Conservation (phyloP, 306 rosid species). For the Phaseolus lunatus region DNA sequence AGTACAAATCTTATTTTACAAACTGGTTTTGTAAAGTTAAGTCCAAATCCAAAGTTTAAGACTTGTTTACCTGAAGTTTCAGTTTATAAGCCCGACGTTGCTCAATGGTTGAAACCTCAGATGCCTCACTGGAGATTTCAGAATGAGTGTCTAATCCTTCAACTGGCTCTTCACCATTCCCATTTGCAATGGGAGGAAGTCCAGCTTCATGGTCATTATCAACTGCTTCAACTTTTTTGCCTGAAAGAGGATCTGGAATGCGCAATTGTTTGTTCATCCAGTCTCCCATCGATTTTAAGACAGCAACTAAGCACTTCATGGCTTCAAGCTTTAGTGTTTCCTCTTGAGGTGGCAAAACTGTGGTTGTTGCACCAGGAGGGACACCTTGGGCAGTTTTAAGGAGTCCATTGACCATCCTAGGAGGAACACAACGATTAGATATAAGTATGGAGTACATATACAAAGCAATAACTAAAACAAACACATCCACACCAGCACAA, state of each 20-base stretch:
- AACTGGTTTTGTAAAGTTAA: too few relatives aligned
- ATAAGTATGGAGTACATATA: not conserved
- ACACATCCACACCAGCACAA: constrained; percentile 22
- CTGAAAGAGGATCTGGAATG: constrained; percentile 85
- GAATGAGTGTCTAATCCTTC: constrained; percentile 91
- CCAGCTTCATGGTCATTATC: constrained; percentile 69
- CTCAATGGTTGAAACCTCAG: constrained; percentile 86
- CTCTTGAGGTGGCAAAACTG: constrained; percentile 94
- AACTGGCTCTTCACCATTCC: constrained; percentile 75
- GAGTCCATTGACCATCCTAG: constrained; percentile 99
- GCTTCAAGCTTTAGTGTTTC: constrained; percentile 91
- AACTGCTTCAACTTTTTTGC: constrained; percentile 68
- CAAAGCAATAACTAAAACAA: constrained; percentile 36
- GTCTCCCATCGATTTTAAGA: constrained; percentile 89
- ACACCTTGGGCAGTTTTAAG: constrained; percentile 99
- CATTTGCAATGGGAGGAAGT: constrained; percentile 74
- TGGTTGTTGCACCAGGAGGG: constrained; percentile 90
- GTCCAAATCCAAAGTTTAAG: too few relatives aligned
- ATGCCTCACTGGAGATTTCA: constrained; percentile 78
- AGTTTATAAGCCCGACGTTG: constrained; percentile 98
- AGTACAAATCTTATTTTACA: too few relatives aligned
- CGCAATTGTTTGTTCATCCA: constrained; percentile 98
- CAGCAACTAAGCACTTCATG: constrained; percentile 91
- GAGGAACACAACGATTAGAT: constrained; percentile 41
- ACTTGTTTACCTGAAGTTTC: constrained; percentile 87